These are phyloP conservation scores for Acanthamoeba quina DNA, from an alignment of 208 protist genomes.

Conservation along the genomic window DNA sequence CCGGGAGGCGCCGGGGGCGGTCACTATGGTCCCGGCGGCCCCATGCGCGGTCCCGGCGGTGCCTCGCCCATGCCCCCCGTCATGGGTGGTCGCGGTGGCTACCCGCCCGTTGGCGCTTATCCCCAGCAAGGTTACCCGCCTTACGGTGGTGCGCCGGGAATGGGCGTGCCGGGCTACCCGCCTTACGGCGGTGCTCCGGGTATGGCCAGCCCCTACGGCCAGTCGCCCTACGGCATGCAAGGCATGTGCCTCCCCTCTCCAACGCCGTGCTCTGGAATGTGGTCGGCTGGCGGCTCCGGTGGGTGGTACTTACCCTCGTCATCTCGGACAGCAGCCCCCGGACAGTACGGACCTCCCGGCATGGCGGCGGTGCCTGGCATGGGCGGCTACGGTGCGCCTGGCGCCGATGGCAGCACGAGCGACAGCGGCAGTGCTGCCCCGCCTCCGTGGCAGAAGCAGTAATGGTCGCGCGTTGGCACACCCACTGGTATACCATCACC, in stretches of 20 bases:
- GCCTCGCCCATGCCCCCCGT: no score
- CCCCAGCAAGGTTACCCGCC: not conserved
- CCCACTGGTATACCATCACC: not conserved
- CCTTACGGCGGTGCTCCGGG: not conserved
- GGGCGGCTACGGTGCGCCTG: not conserved
- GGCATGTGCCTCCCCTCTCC: not conserved
- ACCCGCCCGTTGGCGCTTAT: not conserved
- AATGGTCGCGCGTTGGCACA: no score
- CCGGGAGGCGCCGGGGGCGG: not conserved
- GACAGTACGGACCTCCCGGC: not conserved
- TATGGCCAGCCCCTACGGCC: conserved; percentile 21
- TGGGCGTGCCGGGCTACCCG: not conserved
- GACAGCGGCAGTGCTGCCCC: not conserved
- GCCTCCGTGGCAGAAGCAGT: conserved; percentile 4
- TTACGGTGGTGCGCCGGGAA: not conserved
- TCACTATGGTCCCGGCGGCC: not conserved
- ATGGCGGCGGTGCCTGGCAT: not conserved
- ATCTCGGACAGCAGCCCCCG: not conserved
- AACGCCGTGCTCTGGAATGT: not conserved
- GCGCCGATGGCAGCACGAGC: not conserved
- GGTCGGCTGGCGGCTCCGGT: not conserved
- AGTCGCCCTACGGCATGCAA: not conserved
- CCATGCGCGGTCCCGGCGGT: no score
- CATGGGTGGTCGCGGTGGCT: not conserved
- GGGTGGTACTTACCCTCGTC: not conserved